Base-by-base conservation (phyloP, 495 filamentous ascomycete genomes). In the Xylaria scruposa region DNA sequence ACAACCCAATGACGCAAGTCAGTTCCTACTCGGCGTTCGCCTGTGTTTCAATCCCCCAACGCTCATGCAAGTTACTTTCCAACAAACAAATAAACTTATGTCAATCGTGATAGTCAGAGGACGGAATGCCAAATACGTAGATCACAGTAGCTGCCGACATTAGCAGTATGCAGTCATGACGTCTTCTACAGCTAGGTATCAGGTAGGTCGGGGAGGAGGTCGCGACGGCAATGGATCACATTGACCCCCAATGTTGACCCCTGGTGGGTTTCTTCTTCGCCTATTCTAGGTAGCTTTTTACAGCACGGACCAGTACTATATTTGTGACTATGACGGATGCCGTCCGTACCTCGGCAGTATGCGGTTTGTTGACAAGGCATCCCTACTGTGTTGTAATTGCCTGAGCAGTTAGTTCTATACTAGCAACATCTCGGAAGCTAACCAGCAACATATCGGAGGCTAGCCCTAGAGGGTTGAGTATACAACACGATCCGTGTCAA, bases 31-130 rank as follows among this genome's bases (percentile, higher is more conserved):
- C 68, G 58, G 68, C 59, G 26, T 62, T 70, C 68, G 68, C 68
- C 68, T 70, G 44, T 70, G 68, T 62, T 62, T 63, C 56, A 29
- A 70, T 63, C 44, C 68, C 21, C 68, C 68, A 70, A 70, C 58
- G 38, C 38, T 12, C 24, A 68, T 68, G 65, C 38, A n/a, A 4
- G 46, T 7, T 53, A 17, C 8, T 47, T 26, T 49, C 40, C 4
- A 67, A 38, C 58, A 38, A 38, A 21, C 21, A 33, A 38, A 38
- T 8, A 8, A 38, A 38, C 9, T 36, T 19, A 10, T 60, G 31
- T 38, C n/a, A 8, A 21, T 60, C 26, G 2, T 19, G 54, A 58
- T 33, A 33, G 54, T 26, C 15, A 6, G 33, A 58, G 26, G 54
- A 13, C 54, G 19, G 54, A 33, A 36, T 36, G 29, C 17, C 54